phyloP scores from a whole-genome alignment of 2,329 filamentous ascomycete genomes.

The Penicillium griseofulvum region DNA sequence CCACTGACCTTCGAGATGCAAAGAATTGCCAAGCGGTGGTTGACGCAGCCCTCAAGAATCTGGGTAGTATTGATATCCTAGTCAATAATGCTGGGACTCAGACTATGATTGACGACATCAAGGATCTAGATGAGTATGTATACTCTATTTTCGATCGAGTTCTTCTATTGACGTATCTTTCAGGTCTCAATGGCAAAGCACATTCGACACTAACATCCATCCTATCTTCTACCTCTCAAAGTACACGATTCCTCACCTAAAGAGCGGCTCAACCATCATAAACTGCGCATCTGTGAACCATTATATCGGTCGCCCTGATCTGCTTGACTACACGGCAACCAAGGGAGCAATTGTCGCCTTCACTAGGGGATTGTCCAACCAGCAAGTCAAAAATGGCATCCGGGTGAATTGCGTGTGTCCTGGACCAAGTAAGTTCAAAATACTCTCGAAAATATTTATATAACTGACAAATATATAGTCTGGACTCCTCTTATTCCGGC shows the following conservation, averaged over 20 bases:
- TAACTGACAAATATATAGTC: slow-evolving; percentile 39
- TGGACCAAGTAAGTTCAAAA: slow-evolving; percentile 53
- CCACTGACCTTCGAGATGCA: slow-evolving; percentile 62
- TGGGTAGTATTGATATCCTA: slow-evolving; percentile 68
- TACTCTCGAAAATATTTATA: too few relatives aligned
- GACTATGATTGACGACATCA: slow-evolving; percentile 71
- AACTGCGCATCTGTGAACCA: slow-evolving; percentile 83
- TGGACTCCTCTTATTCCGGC: slow-evolving; percentile 73
- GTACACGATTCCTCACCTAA: slow-evolving; percentile 71
- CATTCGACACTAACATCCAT: slow-evolving; percentile 81
- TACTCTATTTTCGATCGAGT: neutral
- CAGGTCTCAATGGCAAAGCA: slow-evolving; percentile 73
- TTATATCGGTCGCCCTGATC: slow-evolving; percentile 74
- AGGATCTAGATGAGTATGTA: slow-evolving; percentile 62
- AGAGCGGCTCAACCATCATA: slow-evolving; percentile 71
- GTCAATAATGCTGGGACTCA: slow-evolving; percentile 70
- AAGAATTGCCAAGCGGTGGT: slow-evolving; percentile 68
- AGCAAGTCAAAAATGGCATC: slow-evolving; percentile 69
- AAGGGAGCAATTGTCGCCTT: slow-evolving; percentile 73
- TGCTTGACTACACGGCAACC: slow-evolving; percentile 79
- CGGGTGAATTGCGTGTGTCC: slow-evolving; percentile 76
- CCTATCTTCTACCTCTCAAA: slow-evolving; percentile 78
- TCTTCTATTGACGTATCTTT: neutral
- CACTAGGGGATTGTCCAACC: slow-evolving; percentile 72
- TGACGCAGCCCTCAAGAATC: slow-evolving; percentile 61